Percentiles rank a stretch among this genome's conserved stretches.
Evolutionary conservation across 495 filamentous ascomycete species (phyloP).

Genomic region (Penicillium canariense): DNA sequence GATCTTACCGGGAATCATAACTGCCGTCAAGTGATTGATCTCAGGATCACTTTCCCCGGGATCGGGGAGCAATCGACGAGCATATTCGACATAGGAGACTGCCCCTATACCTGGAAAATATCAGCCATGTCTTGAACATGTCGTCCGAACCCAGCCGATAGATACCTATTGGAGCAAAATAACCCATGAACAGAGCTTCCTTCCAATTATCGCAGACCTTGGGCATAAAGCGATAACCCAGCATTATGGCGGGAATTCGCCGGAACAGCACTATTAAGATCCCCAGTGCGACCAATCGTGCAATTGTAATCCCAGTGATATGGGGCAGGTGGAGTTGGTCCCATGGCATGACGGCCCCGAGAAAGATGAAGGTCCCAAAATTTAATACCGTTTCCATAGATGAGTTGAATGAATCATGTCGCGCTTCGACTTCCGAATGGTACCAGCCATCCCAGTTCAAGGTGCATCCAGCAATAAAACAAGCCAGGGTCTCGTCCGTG

Average conservation of each 20-base stretch:
- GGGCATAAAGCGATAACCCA: conserved; percentile 39
- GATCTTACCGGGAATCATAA: conserved; percentile 42
- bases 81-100: conserved; percentile 48
- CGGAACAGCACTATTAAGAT: conserved; percentile 36
- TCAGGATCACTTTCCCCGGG: conserved; percentile 49
- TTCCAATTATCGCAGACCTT: conserved; percentile 36
- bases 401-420: conserved; percentile 41
- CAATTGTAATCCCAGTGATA: conserved; percentile 29
- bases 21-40: conserved; percentile 49
- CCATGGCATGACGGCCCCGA: conserved; percentile 44
- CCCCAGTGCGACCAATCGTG: conserved; percentile 31
- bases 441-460: conserved; percentile 42
- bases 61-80: conserved; percentile 52
- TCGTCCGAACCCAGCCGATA: background rate
- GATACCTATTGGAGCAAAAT: conserved; percentile 42
- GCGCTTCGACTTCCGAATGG: conserved; percentile 30
- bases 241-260: conserved; percentile 37
- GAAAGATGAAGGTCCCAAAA: conserved; percentile 43
- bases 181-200: conserved; percentile 42
- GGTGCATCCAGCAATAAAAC: conserved; percentile 38
- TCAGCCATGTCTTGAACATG: background rate
- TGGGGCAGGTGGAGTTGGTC: conserved; percentile 29
- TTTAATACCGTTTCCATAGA: conserved; percentile 38
- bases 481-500: conserved; percentile 41
- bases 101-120: conserved; percentile 31